A percentile compares a stretch with the other conserved stretches of the same genome.
phyloP scores from a whole-genome alignment of 768 basidiomycete genomes.

The Pholiota conissans region DNA sequence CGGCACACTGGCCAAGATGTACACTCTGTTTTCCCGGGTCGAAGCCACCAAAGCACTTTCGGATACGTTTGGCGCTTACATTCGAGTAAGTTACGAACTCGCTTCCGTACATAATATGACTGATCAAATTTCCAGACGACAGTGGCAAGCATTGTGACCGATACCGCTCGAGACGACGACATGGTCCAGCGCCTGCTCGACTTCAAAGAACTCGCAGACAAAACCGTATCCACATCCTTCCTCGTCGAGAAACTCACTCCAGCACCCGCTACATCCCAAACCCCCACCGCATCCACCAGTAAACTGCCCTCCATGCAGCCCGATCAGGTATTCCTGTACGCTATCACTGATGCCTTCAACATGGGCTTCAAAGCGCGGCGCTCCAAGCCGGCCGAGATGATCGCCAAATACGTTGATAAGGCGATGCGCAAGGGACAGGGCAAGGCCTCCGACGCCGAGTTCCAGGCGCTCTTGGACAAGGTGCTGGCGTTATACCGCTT shows the following conservation, averaged over 20 bases:
- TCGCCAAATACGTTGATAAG: constrained; percentile 87
- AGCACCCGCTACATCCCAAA: constrained; percentile 13
- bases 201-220: constrained; percentile 62
- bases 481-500: constrained; percentile 79
- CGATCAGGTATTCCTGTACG: constrained; percentile 63
- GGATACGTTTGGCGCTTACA: constrained; percentile 58
- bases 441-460: constrained; percentile 58
- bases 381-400: constrained; percentile 89
- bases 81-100: constrained; percentile 45
- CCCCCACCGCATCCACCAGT: constrained; percentile 28
- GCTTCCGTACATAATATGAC: not conserved
- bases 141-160: constrained; percentile 67
- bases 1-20: constrained; percentile 39
- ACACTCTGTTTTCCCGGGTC: constrained; percentile 61
- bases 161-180: constrained; percentile 60
- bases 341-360: constrained; percentile 70
- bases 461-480: constrained; percentile 60
- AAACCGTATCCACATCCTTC: constrained; percentile 52
- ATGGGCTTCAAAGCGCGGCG: constrained; percentile 72
- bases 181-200: constrained; percentile 77
- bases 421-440: constrained; percentile 88
- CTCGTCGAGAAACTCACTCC: constrained; percentile 33
- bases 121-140: constrained; percentile 37
- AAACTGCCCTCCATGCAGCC: constrained; percentile 33
- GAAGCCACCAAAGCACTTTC: constrained; percentile 52